phyloP scores from a whole-genome alignment of 2,329 filamentous ascomycete genomes.

The Aspergillus fructus region DNA sequence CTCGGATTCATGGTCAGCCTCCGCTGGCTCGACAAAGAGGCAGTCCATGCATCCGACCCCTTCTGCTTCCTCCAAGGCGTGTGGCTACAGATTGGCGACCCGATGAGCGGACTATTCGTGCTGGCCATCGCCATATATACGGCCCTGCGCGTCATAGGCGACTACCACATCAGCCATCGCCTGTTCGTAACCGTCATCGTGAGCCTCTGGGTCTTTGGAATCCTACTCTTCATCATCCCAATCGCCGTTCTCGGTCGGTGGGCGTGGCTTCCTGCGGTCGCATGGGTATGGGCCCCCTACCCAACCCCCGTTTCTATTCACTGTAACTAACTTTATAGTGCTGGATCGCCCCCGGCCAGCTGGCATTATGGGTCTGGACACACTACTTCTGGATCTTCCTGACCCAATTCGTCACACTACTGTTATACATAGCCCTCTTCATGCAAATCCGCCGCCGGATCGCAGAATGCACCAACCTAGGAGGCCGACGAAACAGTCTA shows the following conservation, averaged over 20 bases:
- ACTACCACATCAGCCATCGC: conserved; percentile 45
- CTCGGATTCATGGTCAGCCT: conserved; percentile 47
- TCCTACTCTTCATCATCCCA: conserved; percentile 49
- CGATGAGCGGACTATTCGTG: conserved; percentile 52
- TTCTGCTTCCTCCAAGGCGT: conserved; percentile 53
- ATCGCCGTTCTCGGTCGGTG: conserved; percentile 40
- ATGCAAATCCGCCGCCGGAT: conserved; percentile 48
- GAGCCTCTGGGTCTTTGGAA: conserved; percentile 48
- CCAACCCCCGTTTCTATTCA: no score
- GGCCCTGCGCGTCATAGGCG: conserved; percentile 48
- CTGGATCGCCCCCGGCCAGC: conserved; percentile 47
- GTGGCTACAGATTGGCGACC: conserved; percentile 53
- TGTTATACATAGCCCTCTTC: conserved; percentile 51
- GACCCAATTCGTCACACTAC: conserved; percentile 51
- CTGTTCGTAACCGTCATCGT: conserved; percentile 46
- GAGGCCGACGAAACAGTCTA: conserved; percentile 33
- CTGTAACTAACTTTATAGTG: conserved; percentile 37
- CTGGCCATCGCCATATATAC: conserved; percentile 55
- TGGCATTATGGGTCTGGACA: conserved; percentile 49
- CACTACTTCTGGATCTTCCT: conserved; percentile 58
- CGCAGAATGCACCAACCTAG: conserved; percentile 31
- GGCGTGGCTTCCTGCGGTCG: conserved; percentile 50
- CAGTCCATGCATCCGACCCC: conserved; percentile 43
- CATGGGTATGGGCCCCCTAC: conserved; percentile 44
- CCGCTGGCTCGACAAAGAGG: conserved; percentile 44